Conservation (phyloP, 2,329 filamentous ascomycete genomes). For the Bipolaris oryzae region DNA sequence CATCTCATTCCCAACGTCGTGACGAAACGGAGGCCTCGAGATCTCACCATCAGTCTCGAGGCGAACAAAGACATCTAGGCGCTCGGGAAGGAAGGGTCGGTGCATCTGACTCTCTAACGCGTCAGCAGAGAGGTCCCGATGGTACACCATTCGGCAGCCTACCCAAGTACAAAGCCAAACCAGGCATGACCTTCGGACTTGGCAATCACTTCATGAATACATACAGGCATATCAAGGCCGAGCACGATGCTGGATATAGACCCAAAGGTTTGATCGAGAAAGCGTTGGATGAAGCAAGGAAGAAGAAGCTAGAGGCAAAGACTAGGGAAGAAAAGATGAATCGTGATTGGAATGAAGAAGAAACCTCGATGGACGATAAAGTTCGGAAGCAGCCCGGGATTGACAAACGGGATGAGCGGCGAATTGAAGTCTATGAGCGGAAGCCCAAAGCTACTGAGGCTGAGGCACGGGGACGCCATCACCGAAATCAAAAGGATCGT, state of each 20-base stretch:
- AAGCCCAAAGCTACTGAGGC: neutral
- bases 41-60: neutral
- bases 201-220: constrained; percentile 25
- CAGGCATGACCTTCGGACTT: constrained; percentile 24
- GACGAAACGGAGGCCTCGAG: neutral
- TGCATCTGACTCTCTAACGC: constrained; percentile 2
- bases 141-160: constrained; percentile 24
- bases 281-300: constrained; percentile 12
- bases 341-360: neutral
- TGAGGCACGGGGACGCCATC: neutral
- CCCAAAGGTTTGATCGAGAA: constrained; percentile 22
- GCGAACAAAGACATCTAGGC: neutral
- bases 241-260: constrained; percentile 25
- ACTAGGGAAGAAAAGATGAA: neutral
- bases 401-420: neutral
- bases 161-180: constrained; percentile 26
- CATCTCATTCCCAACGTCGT: neutral
- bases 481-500: neutral
- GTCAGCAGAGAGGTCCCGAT: constrained; percentile 18
- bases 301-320: constrained; percentile 7
- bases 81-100: neutral
- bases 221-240: constrained; percentile 31
- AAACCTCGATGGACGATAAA: neutral
- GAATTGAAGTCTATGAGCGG: neutral
- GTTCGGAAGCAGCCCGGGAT: neutral